Conservation (phyloP, 2,329 filamentous ascomycete genomes). For the Hypomyces perniciosus region DNA sequence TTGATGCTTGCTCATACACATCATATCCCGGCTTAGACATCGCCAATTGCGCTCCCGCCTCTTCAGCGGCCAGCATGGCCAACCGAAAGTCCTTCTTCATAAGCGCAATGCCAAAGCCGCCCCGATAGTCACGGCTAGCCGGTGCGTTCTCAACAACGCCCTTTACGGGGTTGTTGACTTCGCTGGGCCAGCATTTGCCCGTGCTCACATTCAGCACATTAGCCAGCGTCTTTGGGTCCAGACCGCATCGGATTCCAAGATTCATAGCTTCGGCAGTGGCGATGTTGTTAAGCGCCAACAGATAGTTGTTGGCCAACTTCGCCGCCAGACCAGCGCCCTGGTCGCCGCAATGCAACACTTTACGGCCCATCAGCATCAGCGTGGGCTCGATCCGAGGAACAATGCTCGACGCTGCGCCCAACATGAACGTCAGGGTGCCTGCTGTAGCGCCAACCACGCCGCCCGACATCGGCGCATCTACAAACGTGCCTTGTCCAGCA, state of each 20-base stretch:
- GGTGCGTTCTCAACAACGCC: slow-evolving; percentile 75
- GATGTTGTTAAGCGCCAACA: slow-evolving; percentile 88
- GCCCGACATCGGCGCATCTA: slow-evolving; percentile 95
- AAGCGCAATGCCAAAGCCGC: slow-evolving; percentile 69
- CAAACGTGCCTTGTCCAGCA: slow-evolving; percentile 66
- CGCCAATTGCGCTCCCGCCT: slow-evolving; percentile 60
- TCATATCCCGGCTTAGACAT: slow-evolving; percentile 56
- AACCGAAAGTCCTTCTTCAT: slow-evolving; percentile 77
- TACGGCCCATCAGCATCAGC: slow-evolving; percentile 76
- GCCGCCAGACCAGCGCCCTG: slow-evolving; percentile 83
- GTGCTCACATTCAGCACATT: slow-evolving; percentile 90
- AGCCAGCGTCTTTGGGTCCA: slow-evolving; percentile 61
- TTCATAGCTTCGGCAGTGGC: slow-evolving; percentile 62
- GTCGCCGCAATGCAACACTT: slow-evolving; percentile 76
- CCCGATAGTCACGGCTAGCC: slow-evolving; percentile 67
- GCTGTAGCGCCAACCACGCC: slow-evolving; percentile 87
- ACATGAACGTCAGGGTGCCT: slow-evolving; percentile 92
- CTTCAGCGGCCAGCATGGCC: slow-evolving; percentile 64
- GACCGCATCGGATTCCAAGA: slow-evolving; percentile 54
- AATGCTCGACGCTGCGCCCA: slow-evolving; percentile 60
- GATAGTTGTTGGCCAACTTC: slow-evolving; percentile 96
- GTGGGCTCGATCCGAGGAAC: slow-evolving; percentile 61
- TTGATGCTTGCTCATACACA: slow-evolving; percentile 63
- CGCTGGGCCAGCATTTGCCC: slow-evolving; percentile 92
- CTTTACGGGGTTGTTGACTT: slow-evolving; percentile 90